Evolutionary conservation across 139 green algal species (phyloP).

Genomic region (Micractinium sp.): DNA sequence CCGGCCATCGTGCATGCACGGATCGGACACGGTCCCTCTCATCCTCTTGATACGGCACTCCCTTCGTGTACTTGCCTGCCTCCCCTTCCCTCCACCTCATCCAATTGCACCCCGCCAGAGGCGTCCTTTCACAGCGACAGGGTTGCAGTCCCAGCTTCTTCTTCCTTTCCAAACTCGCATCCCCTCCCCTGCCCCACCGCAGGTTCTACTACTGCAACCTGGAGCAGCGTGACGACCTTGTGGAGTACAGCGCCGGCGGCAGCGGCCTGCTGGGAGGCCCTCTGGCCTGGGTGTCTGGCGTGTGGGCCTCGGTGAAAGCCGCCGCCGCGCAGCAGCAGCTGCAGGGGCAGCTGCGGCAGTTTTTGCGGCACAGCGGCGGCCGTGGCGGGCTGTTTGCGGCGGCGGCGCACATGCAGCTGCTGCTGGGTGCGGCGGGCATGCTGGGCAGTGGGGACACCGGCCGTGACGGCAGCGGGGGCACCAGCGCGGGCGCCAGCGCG

Average conservation of each 20-base stretch:
- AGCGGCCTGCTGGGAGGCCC: slow-evolving; percentile 22
- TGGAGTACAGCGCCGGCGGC: slow-evolving; percentile 4
- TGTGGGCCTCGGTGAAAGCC: slow-evolving; percentile 18
- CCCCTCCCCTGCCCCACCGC: not conserved
- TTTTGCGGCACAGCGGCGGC: slow-evolving; percentile 21
- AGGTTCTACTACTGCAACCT: slow-evolving; percentile 30
- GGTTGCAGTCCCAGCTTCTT: not conserved
- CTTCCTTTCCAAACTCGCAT: not conserved
- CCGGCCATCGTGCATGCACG: not conserved
- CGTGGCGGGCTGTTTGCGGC: not conserved
- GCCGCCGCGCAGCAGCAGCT: slow-evolving; percentile 28
- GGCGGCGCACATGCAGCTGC: slow-evolving; percentile 9
- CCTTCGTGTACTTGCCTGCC: too few species aligned
- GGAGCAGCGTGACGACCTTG: slow-evolving; percentile 4
- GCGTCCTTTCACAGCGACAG: not conserved
- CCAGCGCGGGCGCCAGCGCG: too few species aligned
- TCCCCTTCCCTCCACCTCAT: too few species aligned
- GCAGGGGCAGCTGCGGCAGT: slow-evolving; percentile 21
- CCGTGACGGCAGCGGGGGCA: not conserved
- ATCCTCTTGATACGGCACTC: too few species aligned
- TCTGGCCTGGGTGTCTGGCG: slow-evolving; percentile 17
- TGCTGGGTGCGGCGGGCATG: slow-evolving; percentile 15
- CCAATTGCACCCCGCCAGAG: too few species aligned
- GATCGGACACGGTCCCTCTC: too few species aligned
- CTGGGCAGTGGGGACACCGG: not conserved